Percentiles rank a stretch among this genome's conserved stretches.
Evolutionary conservation across 2,329 filamentous ascomycete species (phyloP).

Genomic region (Chaetomium globosum): DNA sequence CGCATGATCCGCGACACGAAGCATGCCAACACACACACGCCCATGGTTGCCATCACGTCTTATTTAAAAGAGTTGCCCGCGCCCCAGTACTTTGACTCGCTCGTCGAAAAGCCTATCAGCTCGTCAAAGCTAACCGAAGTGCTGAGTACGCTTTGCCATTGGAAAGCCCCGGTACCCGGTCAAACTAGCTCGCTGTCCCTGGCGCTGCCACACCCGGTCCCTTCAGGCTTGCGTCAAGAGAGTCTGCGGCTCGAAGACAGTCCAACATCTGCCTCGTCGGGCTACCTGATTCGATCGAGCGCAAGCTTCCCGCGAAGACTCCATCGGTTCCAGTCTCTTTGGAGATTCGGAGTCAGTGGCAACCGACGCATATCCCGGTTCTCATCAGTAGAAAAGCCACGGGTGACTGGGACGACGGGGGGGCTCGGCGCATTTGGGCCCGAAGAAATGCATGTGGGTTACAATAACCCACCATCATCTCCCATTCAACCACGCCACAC

Average conservation of each 20-base stretch:
- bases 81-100: constrained; percentile 90
- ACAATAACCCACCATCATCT: constrained; percentile 46
- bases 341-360: constrained; percentile 80
- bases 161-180: constrained; percentile 72
- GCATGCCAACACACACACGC: constrained; percentile 90
- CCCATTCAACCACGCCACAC: constrained; percentile 54
- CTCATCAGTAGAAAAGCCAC: constrained; percentile 72
- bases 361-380: constrained; percentile 75
- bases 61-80: constrained; percentile 97
- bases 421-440: constrained; percentile 75
- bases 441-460: constrained; percentile 50
- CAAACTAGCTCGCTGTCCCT: constrained; percentile 48
- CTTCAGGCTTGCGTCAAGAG: constrained; percentile 67
- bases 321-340: constrained; percentile 83
- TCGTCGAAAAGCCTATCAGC: constrained; percentile 96
- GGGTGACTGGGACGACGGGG: constrained; percentile 75
- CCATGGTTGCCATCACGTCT: constrained; percentile 93
- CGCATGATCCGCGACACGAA: constrained; percentile 97
- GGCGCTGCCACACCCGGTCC: constrained; percentile 60
- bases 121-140: constrained; percentile 88
- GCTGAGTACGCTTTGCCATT: constrained; percentile 84
- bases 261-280: constrained; percentile 76
- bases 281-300: constrained; percentile 68
- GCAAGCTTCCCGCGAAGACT: constrained; percentile 81
- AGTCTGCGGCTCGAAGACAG: constrained; percentile 72